Conservation (phyloP, 768 basidiomycete genomes). For the Rubroboletus satanas region DNA sequence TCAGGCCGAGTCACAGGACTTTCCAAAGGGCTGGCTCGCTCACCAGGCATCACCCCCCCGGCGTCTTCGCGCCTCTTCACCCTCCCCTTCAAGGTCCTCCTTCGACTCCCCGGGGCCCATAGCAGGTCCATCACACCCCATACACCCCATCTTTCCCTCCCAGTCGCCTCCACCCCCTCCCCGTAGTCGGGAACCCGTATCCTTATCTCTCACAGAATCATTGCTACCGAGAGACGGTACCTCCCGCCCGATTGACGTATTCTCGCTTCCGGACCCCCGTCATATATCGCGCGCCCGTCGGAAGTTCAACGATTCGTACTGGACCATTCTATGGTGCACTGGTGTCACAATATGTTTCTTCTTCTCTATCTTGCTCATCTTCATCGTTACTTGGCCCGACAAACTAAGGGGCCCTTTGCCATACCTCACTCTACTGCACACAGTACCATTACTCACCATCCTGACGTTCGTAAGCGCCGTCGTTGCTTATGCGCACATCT, state of each 20-base stretch:
- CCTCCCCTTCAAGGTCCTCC: slow-evolving; percentile 34
- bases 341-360: slow-evolving; percentile 58
- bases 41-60: slow-evolving; percentile 66
- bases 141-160: slow-evolving; percentile 31
- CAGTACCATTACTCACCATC: slow-evolving; percentile 71
- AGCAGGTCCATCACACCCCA: slow-evolving; percentile 30
- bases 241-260: slow-evolving; percentile 61
- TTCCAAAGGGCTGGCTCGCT: slow-evolving; percentile 62
- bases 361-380: slow-evolving; percentile 61
- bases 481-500: slow-evolving; percentile 70
- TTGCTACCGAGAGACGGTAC: slow-evolving; percentile 71
- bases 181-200: slow-evolving; percentile 43
- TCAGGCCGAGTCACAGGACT: slow-evolving; percentile 39
- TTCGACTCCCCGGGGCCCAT: slow-evolving; percentile 33
- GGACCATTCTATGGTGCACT: slow-evolving; percentile 65
- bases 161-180: slow-evolving; percentile 38
- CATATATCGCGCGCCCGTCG: slow-evolving; percentile 59
- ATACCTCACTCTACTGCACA: slow-evolving; percentile 71
- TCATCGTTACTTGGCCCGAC: slow-evolving; percentile 47
- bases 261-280: slow-evolving; percentile 74
- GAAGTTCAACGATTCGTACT: slow-evolving; percentile 71
- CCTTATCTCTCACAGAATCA: slow-evolving; percentile 75
- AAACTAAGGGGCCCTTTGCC: slow-evolving; percentile 35
- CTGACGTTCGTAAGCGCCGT: slow-evolving; percentile 67
- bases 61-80: slow-evolving; percentile 40